phyloP scores from a whole-genome alignment of 2,329 filamentous ascomycete species.

The Colletotrichum cereale region DNA sequence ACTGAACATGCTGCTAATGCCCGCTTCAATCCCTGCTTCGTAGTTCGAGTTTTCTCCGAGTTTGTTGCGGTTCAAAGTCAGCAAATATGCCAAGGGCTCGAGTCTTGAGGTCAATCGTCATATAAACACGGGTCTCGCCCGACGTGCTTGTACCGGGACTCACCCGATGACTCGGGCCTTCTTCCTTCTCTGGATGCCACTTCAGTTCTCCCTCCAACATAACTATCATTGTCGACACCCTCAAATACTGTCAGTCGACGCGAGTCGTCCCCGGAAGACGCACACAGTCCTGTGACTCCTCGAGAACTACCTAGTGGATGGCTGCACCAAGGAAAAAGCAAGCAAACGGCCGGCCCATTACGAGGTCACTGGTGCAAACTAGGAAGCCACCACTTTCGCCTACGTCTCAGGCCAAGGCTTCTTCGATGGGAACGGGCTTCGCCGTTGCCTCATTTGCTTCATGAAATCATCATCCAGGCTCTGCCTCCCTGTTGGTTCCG shows the following conservation, averaged over 20 bases:
- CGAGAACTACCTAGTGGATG: conserved; percentile 26
- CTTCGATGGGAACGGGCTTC: background rate
- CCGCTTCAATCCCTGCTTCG: background rate
- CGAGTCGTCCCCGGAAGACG: conserved; percentile 5
- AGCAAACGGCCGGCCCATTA: conserved; percentile 23
- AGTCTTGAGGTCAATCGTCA: conserved; percentile 1
- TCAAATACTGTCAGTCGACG: conserved; percentile 11
- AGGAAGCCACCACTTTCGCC: conserved; percentile 19
- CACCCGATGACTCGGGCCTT: conserved; percentile 6
- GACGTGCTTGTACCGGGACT: background rate
- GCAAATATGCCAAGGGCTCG: background rate
- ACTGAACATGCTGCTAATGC: background rate
- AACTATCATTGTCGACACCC: background rate
- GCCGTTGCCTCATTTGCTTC: conserved; percentile 9
- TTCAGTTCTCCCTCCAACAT: background rate
- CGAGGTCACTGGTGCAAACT: conserved; percentile 31
- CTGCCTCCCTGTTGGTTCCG: background rate
- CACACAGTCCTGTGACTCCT: conserved; percentile 13
- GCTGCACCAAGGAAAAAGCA: conserved; percentile 27
- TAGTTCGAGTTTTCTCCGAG: background rate
- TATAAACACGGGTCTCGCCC: conserved; percentile 7
- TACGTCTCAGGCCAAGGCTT: conserved; percentile 17
- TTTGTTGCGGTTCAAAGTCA: background rate
- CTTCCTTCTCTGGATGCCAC: background rate
- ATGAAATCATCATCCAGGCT: conserved; percentile 4